Evolutionary conservation across 139 green algal genomes (phyloP), one percentile per base, ranked within the genome.

Genomic region (Parachlorella kessleri): DNA sequence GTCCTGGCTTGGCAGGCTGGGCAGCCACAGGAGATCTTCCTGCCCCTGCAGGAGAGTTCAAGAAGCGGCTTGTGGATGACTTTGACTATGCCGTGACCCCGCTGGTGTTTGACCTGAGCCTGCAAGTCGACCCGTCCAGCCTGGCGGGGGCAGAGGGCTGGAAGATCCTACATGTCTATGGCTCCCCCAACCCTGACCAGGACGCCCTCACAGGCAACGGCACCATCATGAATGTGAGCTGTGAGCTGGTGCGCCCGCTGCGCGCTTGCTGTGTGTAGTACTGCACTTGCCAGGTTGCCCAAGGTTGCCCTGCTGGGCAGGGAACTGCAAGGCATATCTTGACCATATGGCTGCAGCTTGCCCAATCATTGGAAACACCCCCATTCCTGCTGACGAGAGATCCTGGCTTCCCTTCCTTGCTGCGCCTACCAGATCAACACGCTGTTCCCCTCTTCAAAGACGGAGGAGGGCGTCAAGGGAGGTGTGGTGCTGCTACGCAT

Each of bases 371-470:
- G n/a, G n/a, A n/a, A n/a, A n/a, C n/a, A n/a, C n/a, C n/a, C n/a
- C n/a, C n/a, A n/a, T n/a, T n/a, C n/a, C n/a, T n/a, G n/a, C n/a
- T n/a, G n/a, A n/a, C n/a, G n/a, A n/a, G n/a, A n/a, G n/a, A n/a
- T n/a, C n/a, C n/a, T n/a, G n/a, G n/a, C n/a, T n/a, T n/a, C n/a
- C n/a, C n/a, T n/a, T n/a, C n/a, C n/a, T n/a, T n/a, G n/a, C n/a
- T n/a, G n/a, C n/a, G n/a, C n/a, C n/a, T 18, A 28, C 14, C 48
- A 59, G 48, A 18, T 59, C 14, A 59, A 59, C 48, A 59, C 48
- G 48, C 81, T 86, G 55, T 86, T 86, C 65, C 81, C 81, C 24
- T 54, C 32, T 30, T 54, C 76, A n/a, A 77, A 86, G 55, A 85
- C 78, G 18, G 81, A 85, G 54, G 55, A 80, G 32, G 81, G 77